Evolutionary conservation across 331 rosid genomes (phyloP).

Genomic region (Acacia pycnantha): DNA sequence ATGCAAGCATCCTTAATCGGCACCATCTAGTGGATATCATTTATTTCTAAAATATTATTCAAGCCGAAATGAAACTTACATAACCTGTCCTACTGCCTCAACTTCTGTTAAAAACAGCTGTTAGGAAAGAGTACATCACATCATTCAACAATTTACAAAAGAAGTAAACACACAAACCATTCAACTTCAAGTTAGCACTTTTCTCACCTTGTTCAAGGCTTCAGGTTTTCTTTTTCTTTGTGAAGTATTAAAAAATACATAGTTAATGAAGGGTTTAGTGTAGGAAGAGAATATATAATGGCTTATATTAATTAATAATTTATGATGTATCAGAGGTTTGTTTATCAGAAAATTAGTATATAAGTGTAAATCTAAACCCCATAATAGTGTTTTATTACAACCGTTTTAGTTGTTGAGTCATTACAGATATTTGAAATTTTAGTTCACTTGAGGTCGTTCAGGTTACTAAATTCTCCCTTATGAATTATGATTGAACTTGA

Average conservation of each 20-base stretch:
- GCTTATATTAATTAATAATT: background rate
- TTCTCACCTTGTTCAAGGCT: background rate
- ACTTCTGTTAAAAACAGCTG: background rate
- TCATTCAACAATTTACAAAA: constrained; percentile 10
- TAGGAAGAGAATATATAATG: background rate
- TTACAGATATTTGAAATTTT: background rate
- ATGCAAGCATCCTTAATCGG: constrained; percentile 21
- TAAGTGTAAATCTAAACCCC: background rate
- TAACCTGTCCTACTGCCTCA: background rate
- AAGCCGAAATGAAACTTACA: constrained; percentile 21
- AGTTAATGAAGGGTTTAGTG: background rate
- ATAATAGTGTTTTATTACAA: background rate
- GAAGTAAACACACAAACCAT: background rate
- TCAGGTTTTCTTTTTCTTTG: constrained; percentile 7
- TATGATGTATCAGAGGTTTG: background rate
- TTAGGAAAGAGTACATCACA: background rate
- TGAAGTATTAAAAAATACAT: background rate
- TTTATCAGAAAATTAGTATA: background rate
- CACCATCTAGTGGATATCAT: constrained; percentile 6
- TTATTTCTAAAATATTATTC: background rate
- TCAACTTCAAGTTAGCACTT: background rate
- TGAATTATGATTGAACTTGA: background rate
- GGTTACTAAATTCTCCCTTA: background rate
- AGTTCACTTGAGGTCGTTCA: background rate
- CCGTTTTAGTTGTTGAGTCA: background rate